Evolutionary conservation across 2,329 filamentous ascomycete genomes (phyloP).

Genomic region (Colletotrichum sp.): DNA sequence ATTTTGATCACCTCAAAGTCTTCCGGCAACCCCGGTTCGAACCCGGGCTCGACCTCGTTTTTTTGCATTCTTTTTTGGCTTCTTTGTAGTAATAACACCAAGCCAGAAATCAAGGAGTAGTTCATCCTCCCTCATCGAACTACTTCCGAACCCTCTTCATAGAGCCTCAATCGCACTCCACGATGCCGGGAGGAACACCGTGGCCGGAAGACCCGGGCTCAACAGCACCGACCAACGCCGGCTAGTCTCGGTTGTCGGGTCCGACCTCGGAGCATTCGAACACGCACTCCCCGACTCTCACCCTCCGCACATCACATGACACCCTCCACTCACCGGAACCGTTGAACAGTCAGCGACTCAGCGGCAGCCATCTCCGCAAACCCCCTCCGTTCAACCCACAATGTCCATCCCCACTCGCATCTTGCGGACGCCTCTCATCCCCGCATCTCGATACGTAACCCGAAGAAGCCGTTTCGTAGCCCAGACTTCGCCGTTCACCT

Average conservation of each 20-base stretch:
- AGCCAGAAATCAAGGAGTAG: accelerated
- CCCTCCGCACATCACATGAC: not conserved
- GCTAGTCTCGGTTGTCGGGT: not conserved
- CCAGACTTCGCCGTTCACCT: not conserved
- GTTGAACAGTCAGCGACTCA: not conserved
- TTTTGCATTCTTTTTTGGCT: not conserved
- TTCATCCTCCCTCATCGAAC: not conserved
- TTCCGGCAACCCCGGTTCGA: constrained; percentile 23
- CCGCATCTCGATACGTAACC: not conserved
- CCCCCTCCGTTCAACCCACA: not conserved
- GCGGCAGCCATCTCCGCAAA: not conserved
- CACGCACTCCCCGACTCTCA: not conserved
- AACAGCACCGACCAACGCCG: not conserved
- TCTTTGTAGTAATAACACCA: not conserved
- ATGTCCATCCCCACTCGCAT: constrained; percentile 9
- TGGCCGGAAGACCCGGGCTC: not conserved
- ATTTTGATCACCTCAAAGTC: constrained; percentile 1
- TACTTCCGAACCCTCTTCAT: not conserved
- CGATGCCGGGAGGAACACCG: not conserved
- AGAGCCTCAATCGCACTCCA: accelerated
- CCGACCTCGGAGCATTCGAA: not conserved
- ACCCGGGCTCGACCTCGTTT: constrained; percentile 14
- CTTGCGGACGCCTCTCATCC: not conserved
- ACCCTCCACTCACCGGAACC: not conserved
- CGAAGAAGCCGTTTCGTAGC: not conserved